These are phyloP conservation scores for Populus tomentosa DNA, from an alignment of 441 rosid genomes.

Conservation along the genomic window DNA sequence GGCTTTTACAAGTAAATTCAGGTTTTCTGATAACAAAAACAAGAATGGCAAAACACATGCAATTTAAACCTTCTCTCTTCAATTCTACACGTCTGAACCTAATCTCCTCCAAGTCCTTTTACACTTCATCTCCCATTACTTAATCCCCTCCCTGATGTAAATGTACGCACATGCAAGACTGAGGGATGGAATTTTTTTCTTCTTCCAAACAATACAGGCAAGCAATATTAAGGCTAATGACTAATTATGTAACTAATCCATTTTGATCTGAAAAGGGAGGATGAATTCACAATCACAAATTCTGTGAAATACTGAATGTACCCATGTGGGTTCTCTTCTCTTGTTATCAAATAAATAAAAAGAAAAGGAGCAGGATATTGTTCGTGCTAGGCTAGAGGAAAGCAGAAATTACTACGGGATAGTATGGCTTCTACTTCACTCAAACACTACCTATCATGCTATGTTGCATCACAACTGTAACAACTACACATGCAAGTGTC, in stretches of 20 bases:
- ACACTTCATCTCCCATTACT: neutral
- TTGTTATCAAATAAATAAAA: neutral
- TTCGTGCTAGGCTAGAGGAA: neutral
- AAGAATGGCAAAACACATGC: neutral
- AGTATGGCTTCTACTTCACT: neutral
- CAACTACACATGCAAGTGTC: neutral
- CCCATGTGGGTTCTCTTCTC: neutral
- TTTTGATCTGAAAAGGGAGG: neutral
- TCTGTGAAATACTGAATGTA: neutral
- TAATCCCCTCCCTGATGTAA: neutral
- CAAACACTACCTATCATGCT: neutral
- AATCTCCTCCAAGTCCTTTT: neutral
- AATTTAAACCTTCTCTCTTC: neutral
- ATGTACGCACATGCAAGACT: neutral
- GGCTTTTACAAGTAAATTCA: neutral
- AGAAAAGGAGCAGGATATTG: neutral
- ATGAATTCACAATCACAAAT: neutral
- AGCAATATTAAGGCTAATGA: neutral
- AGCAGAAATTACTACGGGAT: neutral
- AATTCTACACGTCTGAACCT: neutral
- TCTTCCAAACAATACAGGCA: neutral
- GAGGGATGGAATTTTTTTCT: neutral
- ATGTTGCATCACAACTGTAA: neutral
- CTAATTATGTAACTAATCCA: neutral
- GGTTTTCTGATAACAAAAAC: neutral